Evolutionary conservation across 2,329 filamentous ascomycete species (phyloP).

Genomic region (Coniochaeta prunicola): DNA sequence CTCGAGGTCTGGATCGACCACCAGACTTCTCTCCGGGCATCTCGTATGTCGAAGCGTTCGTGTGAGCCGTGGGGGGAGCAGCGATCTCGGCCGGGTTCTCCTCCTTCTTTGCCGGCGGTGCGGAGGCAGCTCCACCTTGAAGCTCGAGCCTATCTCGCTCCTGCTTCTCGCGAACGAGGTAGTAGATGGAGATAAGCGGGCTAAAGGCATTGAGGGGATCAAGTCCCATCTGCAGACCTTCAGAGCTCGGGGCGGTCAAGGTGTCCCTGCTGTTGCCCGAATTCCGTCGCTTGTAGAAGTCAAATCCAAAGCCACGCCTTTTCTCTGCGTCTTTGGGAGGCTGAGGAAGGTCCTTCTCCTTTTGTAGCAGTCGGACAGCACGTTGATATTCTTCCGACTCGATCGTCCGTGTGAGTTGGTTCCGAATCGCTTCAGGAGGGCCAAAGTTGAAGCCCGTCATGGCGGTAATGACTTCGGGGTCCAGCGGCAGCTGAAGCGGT

Average conservation of each 20-base stretch:
- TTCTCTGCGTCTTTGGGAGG: slow-evolving; percentile 65
- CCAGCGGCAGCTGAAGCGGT: slow-evolving; percentile 76
- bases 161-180: slow-evolving; percentile 90
- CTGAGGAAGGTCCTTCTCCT: slow-evolving; percentile 55
- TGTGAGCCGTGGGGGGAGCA: slow-evolving; percentile 80
- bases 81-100: slow-evolving; percentile 59
- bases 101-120: slow-evolving; percentile 26
- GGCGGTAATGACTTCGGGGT: slow-evolving; percentile 74
- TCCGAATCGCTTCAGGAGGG: slow-evolving; percentile 71
- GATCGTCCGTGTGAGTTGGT: slow-evolving; percentile 76
- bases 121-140: slow-evolving; percentile 15
- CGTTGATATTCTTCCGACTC: slow-evolving; percentile 92
- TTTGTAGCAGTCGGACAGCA: slow-evolving; percentile 64
- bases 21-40: slow-evolving; percentile 84
- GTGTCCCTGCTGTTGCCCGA: slow-evolving; percentile 87
- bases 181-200: slow-evolving; percentile 89
- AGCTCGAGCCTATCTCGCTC: slow-evolving; percentile 59
- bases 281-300: slow-evolving; percentile 93
- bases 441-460: slow-evolving; percentile 99
- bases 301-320: slow-evolving; percentile 79
- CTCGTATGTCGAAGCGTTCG: slow-evolving; percentile 77
- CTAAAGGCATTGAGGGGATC: slow-evolving; percentile 93
- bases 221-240: slow-evolving; percentile 72
- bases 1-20: slow-evolving; percentile 73
- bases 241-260: slow-evolving; percentile 72